phyloP scores from a whole-genome alignment of 2,329 filamentous ascomycete genomes.

The Fusarium azukiicola region DNA sequence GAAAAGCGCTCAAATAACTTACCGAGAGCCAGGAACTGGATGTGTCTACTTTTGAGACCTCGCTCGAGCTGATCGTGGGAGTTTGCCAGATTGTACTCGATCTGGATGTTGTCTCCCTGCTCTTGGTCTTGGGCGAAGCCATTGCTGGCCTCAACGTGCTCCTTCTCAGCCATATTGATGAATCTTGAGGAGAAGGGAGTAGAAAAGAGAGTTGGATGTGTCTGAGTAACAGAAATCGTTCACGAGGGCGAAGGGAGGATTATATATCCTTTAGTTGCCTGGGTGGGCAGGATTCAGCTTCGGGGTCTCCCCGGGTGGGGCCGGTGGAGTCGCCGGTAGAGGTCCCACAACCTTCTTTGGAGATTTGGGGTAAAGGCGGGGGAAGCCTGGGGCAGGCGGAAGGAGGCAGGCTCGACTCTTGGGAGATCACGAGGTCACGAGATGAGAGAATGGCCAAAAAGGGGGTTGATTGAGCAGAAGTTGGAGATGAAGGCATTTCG shows the following conservation, averaged over 20 bases:
- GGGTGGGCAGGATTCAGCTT: constrained; percentile 8
- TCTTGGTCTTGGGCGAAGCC: constrained; percentile 55
- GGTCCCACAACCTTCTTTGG: constrained; percentile 17
- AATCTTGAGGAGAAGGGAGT: neutral
- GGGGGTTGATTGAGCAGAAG: neutral
- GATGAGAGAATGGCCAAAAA: neutral
- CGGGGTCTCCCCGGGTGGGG: constrained; percentile 11
- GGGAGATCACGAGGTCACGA: neutral
- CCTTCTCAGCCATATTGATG: constrained; percentile 44
- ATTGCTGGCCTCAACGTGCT: constrained; percentile 39
- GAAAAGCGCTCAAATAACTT: neutral
- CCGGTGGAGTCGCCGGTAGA: constrained; percentile 13
- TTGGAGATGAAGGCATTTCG: neutral
- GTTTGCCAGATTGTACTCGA: constrained; percentile 62
- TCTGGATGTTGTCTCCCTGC: constrained; percentile 50
- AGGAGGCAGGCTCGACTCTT: constrained; percentile 18
- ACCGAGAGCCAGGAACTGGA: constrained; percentile 74
- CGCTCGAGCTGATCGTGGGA: constrained; percentile 72
- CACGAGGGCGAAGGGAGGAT: neutral
- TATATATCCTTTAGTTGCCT: constrained; percentile 32
- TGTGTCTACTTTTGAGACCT: constrained; percentile 79
- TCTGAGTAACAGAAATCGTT: neutral
- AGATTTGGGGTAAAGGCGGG: constrained; percentile 44
- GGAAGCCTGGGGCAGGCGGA: constrained; percentile 33
- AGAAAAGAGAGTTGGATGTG: neutral